Evolutionary conservation across 306 rosid genomes (phyloP).

Genomic region (Potentilla sterilis): DNA sequence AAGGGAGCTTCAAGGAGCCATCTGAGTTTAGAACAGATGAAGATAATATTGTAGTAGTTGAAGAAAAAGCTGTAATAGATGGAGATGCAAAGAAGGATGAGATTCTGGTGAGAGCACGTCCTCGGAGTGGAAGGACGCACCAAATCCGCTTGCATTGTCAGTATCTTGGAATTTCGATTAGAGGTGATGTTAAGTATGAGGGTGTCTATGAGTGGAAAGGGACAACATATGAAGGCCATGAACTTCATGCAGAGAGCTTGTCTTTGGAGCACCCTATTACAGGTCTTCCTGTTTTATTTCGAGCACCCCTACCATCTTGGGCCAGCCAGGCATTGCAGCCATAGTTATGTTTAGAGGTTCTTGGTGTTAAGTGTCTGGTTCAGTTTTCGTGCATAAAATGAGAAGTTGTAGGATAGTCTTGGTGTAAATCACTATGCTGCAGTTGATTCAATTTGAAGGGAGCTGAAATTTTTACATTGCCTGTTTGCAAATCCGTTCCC

Average conservation of each 20-base stretch:
- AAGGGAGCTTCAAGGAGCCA: conserved; percentile 38
- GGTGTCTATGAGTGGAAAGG: conserved; percentile 75
- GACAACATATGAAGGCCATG: conserved; percentile 45
- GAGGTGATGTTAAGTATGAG: conserved; percentile 92
- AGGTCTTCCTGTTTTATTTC: conserved; percentile 42
- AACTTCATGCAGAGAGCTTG: conserved; percentile 89
- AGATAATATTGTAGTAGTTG: conserved; percentile 42
- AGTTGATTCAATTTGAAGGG: not conserved
- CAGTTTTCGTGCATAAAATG: not conserved
- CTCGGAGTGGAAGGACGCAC: conserved; percentile 87
- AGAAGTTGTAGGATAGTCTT: not conserved
- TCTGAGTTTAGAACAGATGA: conserved; percentile 34
- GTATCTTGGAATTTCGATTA: conserved; percentile 76
- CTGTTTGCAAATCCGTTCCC: not conserved
- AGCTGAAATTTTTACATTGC: not conserved
- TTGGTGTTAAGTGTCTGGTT: not conserved
- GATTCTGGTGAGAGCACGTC: conserved; percentile 67
- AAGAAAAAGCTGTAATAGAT: conserved; percentile 39
- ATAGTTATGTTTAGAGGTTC: not conserved
- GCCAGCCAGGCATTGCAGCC: conserved; percentile 42
- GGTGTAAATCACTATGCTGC: not conserved
- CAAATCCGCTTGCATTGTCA: conserved; percentile 93
- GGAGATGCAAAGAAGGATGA: conserved; percentile 42
- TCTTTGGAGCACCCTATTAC: conserved; percentile 70
- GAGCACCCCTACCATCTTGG: conserved; percentile 74